phyloP scores from a whole-genome alignment of 169 alveolate species.

The Prorocentrum cordatum region DNA sequence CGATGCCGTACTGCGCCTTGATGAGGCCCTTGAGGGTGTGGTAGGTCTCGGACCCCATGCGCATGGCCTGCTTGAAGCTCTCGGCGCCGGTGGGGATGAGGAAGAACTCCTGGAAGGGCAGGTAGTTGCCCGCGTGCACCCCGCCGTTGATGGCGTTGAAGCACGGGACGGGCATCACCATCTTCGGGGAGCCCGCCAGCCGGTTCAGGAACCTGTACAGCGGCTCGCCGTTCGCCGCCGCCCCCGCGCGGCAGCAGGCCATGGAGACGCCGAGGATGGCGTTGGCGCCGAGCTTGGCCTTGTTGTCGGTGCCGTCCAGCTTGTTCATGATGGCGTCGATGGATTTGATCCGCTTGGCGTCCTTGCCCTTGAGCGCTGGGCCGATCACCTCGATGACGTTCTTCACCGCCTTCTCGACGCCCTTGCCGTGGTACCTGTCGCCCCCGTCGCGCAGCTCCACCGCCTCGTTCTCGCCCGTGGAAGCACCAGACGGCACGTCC shows the following conservation, averaged over 20 bases:
- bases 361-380: too few species aligned
- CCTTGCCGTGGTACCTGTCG: constrained; percentile 90
- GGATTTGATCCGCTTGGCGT: too few species aligned
- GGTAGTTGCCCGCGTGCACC: constrained; percentile 96
- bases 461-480: constrained; percentile 99
- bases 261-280: constrained; percentile 95
- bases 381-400: too few species aligned
- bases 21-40: constrained; percentile 88
- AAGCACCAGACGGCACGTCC: constrained; percentile 99
- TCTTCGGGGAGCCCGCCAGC: constrained; percentile 89
- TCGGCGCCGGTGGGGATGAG: constrained; percentile 96
- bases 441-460: constrained; percentile 86
- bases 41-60: constrained; percentile 93
- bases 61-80: constrained; percentile 89
- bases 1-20: constrained; percentile 92
- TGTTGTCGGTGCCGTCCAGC: constrained; percentile 94
- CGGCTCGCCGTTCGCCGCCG: constrained; percentile 92
- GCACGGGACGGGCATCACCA: constrained; percentile 95
- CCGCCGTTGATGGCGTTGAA: constrained; percentile 98
- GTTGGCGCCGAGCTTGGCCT: constrained; percentile 97
- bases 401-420: constrained; percentile 92
- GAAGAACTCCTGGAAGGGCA: constrained; percentile 98
- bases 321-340: constrained; percentile 83
- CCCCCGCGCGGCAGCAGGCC: constrained; percentile 99
- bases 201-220: constrained; percentile 91